A percentile compares a stretch with the other conserved stretches of the same genome.
These are phyloP conservation scores for Termitomyces bulborhizus DNA, from an alignment of 768 basidiomycete species.

Conservation along the genomic window DNA sequence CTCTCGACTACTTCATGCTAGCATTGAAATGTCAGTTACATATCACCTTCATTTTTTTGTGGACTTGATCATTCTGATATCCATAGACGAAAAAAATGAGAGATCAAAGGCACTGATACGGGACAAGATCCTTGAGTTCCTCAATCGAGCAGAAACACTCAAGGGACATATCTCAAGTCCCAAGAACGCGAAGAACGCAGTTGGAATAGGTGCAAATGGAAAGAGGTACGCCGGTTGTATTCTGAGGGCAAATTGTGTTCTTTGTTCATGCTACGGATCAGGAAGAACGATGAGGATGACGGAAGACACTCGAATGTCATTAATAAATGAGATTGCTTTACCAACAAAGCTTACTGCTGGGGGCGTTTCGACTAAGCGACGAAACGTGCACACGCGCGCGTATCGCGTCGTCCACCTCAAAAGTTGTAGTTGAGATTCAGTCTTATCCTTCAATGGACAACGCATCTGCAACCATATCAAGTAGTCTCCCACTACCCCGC, in stretches of 20 bases:
- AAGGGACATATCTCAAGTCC: constrained; percentile 81
- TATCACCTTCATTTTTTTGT: background rate
- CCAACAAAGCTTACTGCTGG: too few species aligned
- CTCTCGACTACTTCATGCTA: constrained; percentile 97
- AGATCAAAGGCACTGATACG: constrained; percentile 84
- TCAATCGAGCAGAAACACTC: constrained; percentile 84
- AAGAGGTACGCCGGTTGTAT: constrained; percentile 35
- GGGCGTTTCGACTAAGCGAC: too few species aligned
- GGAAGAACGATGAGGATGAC: constrained; percentile 52
- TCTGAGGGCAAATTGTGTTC: background rate
- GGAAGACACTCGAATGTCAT: too few species aligned
- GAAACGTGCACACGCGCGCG: too few species aligned
- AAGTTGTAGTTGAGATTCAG: too few species aligned
- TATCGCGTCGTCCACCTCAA: too few species aligned
- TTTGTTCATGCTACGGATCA: constrained; percentile 13
- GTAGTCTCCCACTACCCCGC: too few species aligned
- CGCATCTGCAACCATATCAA: too few species aligned
- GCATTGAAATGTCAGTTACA: constrained; percentile 76
- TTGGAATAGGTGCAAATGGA: constrained; percentile 37
- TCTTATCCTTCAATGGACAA: too few species aligned
- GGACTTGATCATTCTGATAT: background rate
- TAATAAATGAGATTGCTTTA: too few species aligned
- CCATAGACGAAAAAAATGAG: constrained; percentile 87
- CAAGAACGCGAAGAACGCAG: constrained; percentile 47
- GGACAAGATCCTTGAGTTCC: constrained; percentile 86